Evolutionary conservation across 441 rosid species (phyloP).

Genomic region (Gossypium schwendimanii): DNA sequence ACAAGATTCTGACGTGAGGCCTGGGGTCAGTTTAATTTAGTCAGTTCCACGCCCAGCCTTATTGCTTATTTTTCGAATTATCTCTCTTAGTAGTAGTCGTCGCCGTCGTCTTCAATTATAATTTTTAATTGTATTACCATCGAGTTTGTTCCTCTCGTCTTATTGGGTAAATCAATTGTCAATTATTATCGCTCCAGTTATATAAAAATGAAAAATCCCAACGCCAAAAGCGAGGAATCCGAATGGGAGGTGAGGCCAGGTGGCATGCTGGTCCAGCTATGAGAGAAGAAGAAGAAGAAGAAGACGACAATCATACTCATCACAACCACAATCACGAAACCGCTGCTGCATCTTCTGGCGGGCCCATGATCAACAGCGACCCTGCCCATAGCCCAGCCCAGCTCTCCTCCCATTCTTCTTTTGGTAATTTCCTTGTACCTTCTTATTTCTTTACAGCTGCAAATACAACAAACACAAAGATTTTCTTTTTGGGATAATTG

Average conservation of each 20-base stretch:
- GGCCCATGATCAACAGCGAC: constrained; percentile 22
- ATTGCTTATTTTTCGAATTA: neutral
- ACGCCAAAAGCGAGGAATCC: constrained; percentile 14
- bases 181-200: neutral
- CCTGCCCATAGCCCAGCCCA: constrained; percentile 38
- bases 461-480: neutral
- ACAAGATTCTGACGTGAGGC: neutral
- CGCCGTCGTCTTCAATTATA: neutral
- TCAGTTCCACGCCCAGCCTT: neutral
- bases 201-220: constrained; percentile 15
- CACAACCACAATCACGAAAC: constrained; percentile 11
- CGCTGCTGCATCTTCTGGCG: constrained; percentile 18
- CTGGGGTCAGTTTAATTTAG: neutral
- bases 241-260: constrained; percentile 46
- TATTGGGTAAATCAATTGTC: neutral
- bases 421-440: constrained; percentile 36
- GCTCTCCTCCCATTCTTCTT: constrained; percentile 46
- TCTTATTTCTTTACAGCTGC: neutral
- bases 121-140: neutral
- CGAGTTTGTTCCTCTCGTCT: neutral
- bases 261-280: constrained; percentile 52
- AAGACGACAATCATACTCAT: constrained; percentile 11
- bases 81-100: neutral
- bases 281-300: constrained; percentile 16
- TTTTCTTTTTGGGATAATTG: neutral